Conservation (phyloP, 768 basidiomycete genomes). For the Phanerodontia chrysosporium region DNA sequence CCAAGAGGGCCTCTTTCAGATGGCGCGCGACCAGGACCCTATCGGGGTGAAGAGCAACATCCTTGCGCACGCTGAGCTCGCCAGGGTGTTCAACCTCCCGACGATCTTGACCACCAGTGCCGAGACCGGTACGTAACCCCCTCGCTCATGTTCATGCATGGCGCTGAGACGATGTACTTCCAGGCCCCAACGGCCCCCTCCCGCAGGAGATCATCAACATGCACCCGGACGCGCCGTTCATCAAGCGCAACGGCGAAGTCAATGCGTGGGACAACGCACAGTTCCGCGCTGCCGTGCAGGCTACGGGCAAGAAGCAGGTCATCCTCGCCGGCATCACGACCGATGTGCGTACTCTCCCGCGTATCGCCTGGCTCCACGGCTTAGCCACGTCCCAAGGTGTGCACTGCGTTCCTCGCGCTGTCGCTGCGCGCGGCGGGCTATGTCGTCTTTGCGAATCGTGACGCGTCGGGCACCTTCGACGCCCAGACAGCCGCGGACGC, state of each 20-base stretch:
- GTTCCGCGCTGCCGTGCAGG: conserved; percentile 41
- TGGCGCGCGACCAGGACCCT: conserved; percentile 38
- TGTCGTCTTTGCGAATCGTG: conserved; percentile 43
- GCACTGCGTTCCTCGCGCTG: conserved; percentile 45
- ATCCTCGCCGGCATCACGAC: conserved; percentile 48
- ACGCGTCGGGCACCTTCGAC: conserved; percentile 42
- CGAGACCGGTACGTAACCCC: conserved; percentile 32
- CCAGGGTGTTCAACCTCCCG: conserved; percentile 41
- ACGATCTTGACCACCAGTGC: conserved; percentile 43
- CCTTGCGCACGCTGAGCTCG: conserved; percentile 43
- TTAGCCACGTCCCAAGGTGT: conserved; percentile 31
- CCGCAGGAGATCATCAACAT: conserved; percentile 41
- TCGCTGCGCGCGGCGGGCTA: conserved; percentile 43
- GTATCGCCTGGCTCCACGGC: neutral
- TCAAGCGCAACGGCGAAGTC: conserved; percentile 46
- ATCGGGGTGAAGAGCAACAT: conserved; percentile 41
- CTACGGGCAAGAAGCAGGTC: conserved; percentile 46
- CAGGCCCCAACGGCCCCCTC: conserved; percentile 47
- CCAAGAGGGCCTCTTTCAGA: conserved; percentile 44
- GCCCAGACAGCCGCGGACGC: conserved; percentile 37
- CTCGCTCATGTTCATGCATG: neutral
- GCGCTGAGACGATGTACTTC: neutral
- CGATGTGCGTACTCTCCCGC: conserved; percentile 36
- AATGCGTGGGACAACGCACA: conserved; percentile 50
- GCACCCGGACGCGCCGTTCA: conserved; percentile 41